Percentiles rank a stretch among this genome's conserved stretches.
Conservation (phyloP, 148 eudicot genomes). For the Camellia japonica region DNA sequence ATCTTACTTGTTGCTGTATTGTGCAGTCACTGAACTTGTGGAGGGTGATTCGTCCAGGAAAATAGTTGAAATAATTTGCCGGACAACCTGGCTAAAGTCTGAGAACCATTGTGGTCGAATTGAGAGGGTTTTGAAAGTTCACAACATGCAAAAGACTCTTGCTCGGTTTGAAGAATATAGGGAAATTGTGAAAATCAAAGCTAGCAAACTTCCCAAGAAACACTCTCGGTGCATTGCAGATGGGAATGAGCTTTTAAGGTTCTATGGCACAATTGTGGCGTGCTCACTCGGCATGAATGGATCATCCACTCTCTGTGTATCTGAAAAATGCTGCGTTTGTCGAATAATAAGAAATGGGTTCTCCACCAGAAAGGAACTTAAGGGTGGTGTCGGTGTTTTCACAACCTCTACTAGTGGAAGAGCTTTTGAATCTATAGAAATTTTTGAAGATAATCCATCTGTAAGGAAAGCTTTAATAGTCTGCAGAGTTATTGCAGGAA, state of each 20-base stretch:
- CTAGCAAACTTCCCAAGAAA: slow-evolving; percentile 87
- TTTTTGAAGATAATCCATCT: slow-evolving; percentile 32
- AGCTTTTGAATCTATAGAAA: slow-evolving; percentile 71
- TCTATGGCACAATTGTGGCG: slow-evolving; percentile 72
- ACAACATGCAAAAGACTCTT: slow-evolving; percentile 88
- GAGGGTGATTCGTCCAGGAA: slow-evolving; percentile 94
- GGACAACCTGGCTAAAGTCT: slow-evolving; percentile 73
- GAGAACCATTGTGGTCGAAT: slow-evolving; percentile 75
- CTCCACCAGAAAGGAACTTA: slow-evolving; percentile 57
- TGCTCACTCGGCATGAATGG: slow-evolving; percentile 79
- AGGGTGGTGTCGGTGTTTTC: slow-evolving; percentile 75
- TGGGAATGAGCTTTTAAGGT: slow-evolving; percentile 87
- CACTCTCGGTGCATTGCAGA: slow-evolving; percentile 93
- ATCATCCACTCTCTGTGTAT: slow-evolving; percentile 62
- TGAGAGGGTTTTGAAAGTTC: slow-evolving; percentile 83
- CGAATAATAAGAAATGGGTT: slow-evolving; percentile 76
- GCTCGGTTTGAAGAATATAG: slow-evolving; percentile 89
- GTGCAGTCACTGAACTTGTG: slow-evolving; percentile 78
- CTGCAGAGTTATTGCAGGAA: slow-evolving; percentile 92
- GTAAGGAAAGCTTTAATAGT: slow-evolving; percentile 80
- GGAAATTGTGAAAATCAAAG: slow-evolving; percentile 73
- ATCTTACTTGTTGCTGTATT: background rate
- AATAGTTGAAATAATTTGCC: slow-evolving; percentile 89
- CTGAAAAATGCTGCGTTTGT: slow-evolving; percentile 82
- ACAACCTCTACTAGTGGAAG: slow-evolving; percentile 90